Conservation (phyloP, 441 rosid genomes). For the Populus hybrid region DNA sequence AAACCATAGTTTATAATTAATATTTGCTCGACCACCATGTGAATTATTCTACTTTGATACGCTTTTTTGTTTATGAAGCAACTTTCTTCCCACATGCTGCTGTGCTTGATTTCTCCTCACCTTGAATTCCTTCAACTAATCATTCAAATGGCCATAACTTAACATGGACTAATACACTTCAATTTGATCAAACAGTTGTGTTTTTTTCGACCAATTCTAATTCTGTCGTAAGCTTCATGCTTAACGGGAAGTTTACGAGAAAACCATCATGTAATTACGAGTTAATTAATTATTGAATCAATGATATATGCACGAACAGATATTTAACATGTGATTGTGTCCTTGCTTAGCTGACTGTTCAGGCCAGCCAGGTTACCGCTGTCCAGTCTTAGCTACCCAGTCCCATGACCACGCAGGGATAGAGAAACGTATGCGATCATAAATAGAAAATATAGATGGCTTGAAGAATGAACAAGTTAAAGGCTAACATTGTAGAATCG, state of each 20-base stretch:
- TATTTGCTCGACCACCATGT: slow-evolving; percentile 13
- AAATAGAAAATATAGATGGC: neutral
- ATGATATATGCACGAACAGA: neutral
- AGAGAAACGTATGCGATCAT: neutral
- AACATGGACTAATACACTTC: slow-evolving; percentile 7
- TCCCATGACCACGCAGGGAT: neutral
- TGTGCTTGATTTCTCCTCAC: neutral
- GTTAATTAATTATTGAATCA: slow-evolving; percentile 2
- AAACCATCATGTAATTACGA: neutral
- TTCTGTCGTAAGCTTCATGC: neutral
- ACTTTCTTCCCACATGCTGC: slow-evolving; percentile 5
- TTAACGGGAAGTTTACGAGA: slow-evolving; percentile 23
- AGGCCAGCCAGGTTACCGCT: slow-evolving; percentile 21
- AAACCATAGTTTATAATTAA: slow-evolving; percentile 13
- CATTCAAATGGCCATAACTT: slow-evolving; percentile 20
- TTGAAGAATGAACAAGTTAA: neutral
- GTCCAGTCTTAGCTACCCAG: slow-evolving; percentile 8
- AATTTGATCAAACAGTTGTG: slow-evolving; percentile 22
- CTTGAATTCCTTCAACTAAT: slow-evolving; percentile 2
- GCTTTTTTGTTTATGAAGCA: slow-evolving; percentile 1
- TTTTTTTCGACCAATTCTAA: neutral
- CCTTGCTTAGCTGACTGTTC: slow-evolving; percentile 13
- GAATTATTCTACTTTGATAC: neutral
- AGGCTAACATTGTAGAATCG: neutral
- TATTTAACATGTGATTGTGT: slow-evolving; percentile 5